Percentiles rank a stretch among this genome's conserved stretches.
phyloP scores from a whole-genome alignment of 164 flowering plant species.

The Magnolia officinalis region DNA sequence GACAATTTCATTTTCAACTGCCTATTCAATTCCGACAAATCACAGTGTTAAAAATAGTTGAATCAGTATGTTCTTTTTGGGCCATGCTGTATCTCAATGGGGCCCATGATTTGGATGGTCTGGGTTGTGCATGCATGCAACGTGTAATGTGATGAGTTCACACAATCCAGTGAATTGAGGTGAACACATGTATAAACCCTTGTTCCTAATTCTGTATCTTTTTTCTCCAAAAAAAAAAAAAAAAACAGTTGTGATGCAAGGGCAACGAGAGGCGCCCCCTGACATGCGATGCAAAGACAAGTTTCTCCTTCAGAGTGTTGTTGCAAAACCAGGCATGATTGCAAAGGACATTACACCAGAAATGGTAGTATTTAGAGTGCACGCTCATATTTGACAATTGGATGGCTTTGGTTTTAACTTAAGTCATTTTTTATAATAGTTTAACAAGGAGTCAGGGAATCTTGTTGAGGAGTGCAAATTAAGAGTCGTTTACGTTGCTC shows the following conservation, averaged over 20 bases:
- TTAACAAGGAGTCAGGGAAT: slow-evolving; percentile 76
- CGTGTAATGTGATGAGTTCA: background rate
- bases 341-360: slow-evolving; percentile 64
- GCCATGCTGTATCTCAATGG: too few species aligned
- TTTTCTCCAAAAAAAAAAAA: slow-evolving; percentile 3
- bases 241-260: slow-evolving; percentile 69
- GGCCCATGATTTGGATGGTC: too few species aligned
- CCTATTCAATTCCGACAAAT: background rate
- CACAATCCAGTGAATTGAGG: background rate
- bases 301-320: slow-evolving; percentile 71
- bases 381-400: background rate
- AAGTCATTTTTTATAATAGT: slow-evolving; percentile 33
- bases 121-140: background rate
- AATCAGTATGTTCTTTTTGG: too few species aligned
- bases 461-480: slow-evolving; percentile 78
- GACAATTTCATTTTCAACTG: background rate
- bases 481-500: slow-evolving; percentile 75
- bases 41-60: too few species aligned
- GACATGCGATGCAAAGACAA: slow-evolving; percentile 85
- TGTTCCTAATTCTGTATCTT: background rate
- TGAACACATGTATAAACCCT: background rate
- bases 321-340: slow-evolving; percentile 44
- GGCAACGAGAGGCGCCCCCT: slow-evolving; percentile 56
- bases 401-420: background rate
- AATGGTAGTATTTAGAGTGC: slow-evolving; percentile 40